phyloP scores from a whole-genome alignment of 2,329 filamentous ascomycete species.

The Penicillium polonicum region DNA sequence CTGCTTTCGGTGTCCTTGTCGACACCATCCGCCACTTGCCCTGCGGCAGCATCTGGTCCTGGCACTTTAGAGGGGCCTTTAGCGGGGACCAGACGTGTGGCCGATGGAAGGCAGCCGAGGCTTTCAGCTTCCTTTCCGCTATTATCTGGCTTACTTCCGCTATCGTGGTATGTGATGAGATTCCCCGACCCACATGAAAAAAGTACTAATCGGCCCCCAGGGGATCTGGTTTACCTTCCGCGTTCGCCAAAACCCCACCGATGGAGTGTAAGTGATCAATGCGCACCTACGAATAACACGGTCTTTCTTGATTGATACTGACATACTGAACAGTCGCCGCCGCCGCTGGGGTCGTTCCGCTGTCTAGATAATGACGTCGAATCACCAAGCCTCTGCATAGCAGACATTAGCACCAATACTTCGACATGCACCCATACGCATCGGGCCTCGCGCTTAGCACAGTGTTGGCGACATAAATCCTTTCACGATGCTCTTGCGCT shows the following conservation, averaged over 20 bases:
- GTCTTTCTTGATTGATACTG: not conserved
- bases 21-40: constrained; percentile 52
- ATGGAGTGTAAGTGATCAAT: constrained; percentile 24
- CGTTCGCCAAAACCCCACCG: constrained; percentile 15
- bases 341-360: constrained; percentile 23
- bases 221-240: constrained; percentile 41
- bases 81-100: constrained; percentile 56
- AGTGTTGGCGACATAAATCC: not conserved
- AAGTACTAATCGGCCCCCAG: constrained; percentile 20
- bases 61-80: constrained; percentile 55
- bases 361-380: constrained; percentile 1
- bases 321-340: constrained; percentile 1
- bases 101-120: constrained; percentile 68
- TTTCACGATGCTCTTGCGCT: constrained; percentile 6
- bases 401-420: not conserved
- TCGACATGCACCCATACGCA: not conserved
- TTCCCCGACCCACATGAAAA: too few relatives aligned
- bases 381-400: not conserved
- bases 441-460: not conserved
- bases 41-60: constrained; percentile 61
- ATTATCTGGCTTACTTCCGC: constrained; percentile 68
- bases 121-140: constrained; percentile 70
- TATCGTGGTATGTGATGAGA: constrained; percentile 48
- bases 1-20: constrained; percentile 65
- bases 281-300: not conserved